A percentile compares a stretch with the other conserved stretches of the same genome.
These are phyloP conservation scores for Suillus tomentosus DNA, from an alignment of 768 basidiomycete genomes.

Conservation along the genomic window DNA sequence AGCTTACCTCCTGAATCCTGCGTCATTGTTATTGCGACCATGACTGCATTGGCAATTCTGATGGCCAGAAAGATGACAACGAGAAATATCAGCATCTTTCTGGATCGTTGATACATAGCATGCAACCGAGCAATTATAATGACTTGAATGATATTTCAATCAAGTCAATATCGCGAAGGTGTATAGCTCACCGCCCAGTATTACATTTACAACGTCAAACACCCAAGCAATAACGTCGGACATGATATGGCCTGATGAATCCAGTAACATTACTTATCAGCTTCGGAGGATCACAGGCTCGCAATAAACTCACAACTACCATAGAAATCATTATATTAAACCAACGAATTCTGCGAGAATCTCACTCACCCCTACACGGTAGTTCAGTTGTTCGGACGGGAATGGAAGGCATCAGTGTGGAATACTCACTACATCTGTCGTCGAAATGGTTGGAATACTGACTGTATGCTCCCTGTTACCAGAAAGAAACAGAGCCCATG, in stretches of 20 bases:
- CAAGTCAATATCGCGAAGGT: not conserved
- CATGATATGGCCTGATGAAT: not conserved
- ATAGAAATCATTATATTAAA: not conserved
- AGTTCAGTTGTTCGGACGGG: not conserved
- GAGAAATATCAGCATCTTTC: not conserved
- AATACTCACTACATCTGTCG: not conserved
- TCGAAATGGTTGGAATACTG: not conserved
- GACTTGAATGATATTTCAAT: not conserved
- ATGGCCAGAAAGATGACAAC: not conserved
- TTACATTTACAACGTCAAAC: no score
- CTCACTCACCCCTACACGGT: not conserved
- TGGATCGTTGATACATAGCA: not conserved
- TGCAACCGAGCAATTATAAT: not conserved
- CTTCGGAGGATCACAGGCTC: not conserved
- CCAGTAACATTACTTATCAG: not conserved
- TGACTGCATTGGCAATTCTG: not conserved
- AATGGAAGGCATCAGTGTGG: not conserved
- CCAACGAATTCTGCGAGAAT: not conserved
- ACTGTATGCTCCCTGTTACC: not conserved
- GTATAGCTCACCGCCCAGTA: not conserved
- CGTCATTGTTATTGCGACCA: not conserved
- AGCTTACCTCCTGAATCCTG: not conserved
- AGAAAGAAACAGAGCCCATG: not conserved
- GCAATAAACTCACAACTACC: not conserved
- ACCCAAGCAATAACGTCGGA: not conserved